Conservation (phyloP, 2,329 filamentous ascomycete genomes). For the Colletotrichum gloeosporioides region DNA sequence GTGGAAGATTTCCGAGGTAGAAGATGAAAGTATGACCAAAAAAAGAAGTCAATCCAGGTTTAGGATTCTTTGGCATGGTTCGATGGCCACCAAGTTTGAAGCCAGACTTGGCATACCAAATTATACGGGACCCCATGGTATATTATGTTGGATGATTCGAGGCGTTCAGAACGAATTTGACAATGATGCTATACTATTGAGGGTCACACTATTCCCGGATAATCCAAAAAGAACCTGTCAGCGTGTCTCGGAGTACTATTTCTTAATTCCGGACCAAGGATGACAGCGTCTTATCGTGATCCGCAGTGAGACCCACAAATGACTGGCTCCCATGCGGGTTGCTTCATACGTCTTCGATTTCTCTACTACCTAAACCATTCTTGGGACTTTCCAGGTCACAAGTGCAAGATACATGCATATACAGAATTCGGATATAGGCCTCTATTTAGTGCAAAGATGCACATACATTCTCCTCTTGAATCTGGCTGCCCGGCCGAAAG, state of each 20-base stretch:
- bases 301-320: not conserved
- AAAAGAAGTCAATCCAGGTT: not conserved
- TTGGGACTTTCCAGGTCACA: not conserved
- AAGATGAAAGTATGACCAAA: not conserved
- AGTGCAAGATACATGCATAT: not conserved
- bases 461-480: not conserved
- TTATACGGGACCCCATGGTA: not conserved
- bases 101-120: not conserved
- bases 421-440: not conserved
- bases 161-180: not conserved
- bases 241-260: not conserved
- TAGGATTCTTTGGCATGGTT: not conserved
- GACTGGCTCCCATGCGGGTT: not conserved
- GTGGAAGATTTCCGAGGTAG: not conserved
- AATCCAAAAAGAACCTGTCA: not conserved
- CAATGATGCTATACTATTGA: not conserved
- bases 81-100: not conserved
- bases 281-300: not conserved
- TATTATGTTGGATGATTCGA: not conserved
- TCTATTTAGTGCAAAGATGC: not conserved
- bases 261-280: not conserved
- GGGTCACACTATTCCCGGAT: not conserved
- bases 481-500: not conserved
- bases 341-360: not conserved
- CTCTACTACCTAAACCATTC: not conserved